phyloP scores from a whole-genome alignment of 2,329 filamentous ascomycete species.

The Hypoxylon sp. region DNA sequence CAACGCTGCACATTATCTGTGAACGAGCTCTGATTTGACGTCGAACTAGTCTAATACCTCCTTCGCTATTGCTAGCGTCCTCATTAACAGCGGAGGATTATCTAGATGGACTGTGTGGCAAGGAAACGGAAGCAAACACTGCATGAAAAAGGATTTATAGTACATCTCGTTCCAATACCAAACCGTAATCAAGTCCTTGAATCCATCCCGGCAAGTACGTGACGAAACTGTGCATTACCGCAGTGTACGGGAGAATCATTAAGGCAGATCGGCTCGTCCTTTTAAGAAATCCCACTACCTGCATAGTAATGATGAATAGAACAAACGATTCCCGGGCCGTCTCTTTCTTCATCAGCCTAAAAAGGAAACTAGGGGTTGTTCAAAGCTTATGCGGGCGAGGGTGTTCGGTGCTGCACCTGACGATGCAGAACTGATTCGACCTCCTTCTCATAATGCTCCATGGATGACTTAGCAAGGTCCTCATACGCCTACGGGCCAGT shows the following conservation, averaged over 20 bases:
- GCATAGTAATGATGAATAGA: slow-evolving; percentile 2
- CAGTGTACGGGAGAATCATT: slow-evolving; percentile 12
- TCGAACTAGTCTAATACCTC: slow-evolving; percentile 3
- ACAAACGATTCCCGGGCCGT: slow-evolving; percentile 1
- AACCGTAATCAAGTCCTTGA: slow-evolving; percentile 10
- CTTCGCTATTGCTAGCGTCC: slow-evolving; percentile 12
- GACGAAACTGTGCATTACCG: slow-evolving; percentile 7
- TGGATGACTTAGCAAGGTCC: slow-evolving; percentile 51
- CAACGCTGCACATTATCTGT: background rate
- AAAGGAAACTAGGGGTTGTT: background rate
- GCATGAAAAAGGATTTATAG: slow-evolving; percentile 14
- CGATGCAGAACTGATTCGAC: slow-evolving; percentile 43
- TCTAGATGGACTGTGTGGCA: background rate
- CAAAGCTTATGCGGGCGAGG: background rate
- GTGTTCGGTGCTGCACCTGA: background rate
- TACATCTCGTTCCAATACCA: slow-evolving; percentile 23
- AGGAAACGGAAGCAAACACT: slow-evolving; percentile 14
- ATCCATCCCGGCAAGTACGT: slow-evolving; percentile 15
- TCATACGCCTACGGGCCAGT: slow-evolving; percentile 52
- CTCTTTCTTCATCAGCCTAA: background rate
- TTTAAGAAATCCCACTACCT: background rate
- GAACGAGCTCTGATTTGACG: slow-evolving; percentile 6
- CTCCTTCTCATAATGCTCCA: slow-evolving; percentile 52
- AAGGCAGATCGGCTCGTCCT: slow-evolving; percentile 16
- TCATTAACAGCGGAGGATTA: slow-evolving; percentile 4